A percentile compares a stretch with the other conserved stretches of the same genome.
Conservation (phyloP, 495 filamentous ascomycete species). For the Penicillium dipodomyicola region DNA sequence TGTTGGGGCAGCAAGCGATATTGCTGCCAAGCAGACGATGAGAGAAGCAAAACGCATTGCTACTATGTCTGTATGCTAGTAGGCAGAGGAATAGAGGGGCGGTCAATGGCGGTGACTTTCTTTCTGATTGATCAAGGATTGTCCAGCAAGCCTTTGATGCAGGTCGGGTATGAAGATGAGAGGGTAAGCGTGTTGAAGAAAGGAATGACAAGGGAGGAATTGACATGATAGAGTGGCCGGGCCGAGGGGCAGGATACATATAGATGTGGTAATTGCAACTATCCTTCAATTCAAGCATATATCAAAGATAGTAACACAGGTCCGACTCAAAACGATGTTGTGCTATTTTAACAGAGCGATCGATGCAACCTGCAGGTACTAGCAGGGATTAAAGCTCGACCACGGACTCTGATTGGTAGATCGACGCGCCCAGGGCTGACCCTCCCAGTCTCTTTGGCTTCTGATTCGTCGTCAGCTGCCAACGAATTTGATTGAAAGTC, state of each 20-base stretch:
- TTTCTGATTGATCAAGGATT: conserved; percentile 2
- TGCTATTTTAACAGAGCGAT: conserved; percentile 28
- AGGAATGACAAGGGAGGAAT: conserved; percentile 16
- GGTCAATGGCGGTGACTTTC: conserved; percentile 2
- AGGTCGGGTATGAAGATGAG: conserved; percentile 12
- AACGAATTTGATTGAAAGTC: conserved; percentile 24
- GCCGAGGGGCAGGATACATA: conserved; percentile 21
- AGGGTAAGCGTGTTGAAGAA: conserved; percentile 13
- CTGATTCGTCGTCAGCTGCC: conserved; percentile 19
- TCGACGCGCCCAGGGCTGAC: conserved; percentile 20
- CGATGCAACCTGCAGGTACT: conserved; percentile 31
- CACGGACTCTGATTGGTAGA: conserved; percentile 20
- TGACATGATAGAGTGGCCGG: conserved; percentile 15
- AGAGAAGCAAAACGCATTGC: conserved; percentile 33
- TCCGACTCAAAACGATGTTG: conserved; percentile 25
- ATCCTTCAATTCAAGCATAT: conserved; percentile 7
- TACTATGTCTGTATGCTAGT: conserved; percentile 12
- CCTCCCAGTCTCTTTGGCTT: conserved; percentile 16
- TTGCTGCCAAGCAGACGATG: conserved; percentile 32
- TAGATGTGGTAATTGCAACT: conserved; percentile 23
- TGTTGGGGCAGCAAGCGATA: conserved; percentile 38
- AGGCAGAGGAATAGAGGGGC: neutral
- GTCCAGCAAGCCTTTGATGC: conserved; percentile 17
- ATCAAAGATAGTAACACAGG: conserved; percentile 30
- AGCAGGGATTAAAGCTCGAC: conserved; percentile 23